Base-by-base conservation (phyloP, 306 rosid species). In the Mimosa bimucronata region DNA sequence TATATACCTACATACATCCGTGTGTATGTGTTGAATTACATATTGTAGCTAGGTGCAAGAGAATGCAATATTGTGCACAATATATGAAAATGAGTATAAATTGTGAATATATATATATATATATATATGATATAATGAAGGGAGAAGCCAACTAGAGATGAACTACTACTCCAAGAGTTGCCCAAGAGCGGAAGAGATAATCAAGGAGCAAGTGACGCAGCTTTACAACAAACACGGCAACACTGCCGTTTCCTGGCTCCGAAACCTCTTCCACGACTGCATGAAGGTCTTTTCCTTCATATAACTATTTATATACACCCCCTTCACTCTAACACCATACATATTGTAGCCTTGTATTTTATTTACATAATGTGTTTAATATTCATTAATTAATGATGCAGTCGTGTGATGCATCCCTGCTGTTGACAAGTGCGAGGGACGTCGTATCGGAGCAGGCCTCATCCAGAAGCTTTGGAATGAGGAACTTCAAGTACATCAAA, bases 201-300 rank as follows among this genome's bases (percentile, higher is more conserved):
- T 91, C 55, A 90, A 88, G 78, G 79, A 91, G 71, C 84, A 93
- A 84, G 98, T 95, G 7, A 61, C 40, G 2, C 41, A 87, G n/a
- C 81, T 93, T 7, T 95, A 93, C 80, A 0, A 88, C 31, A 48
- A 89, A 77, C 99, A 95, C 74, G 99, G 99, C 34, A 91, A 90
- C 82, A 91, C 98, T 1, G 96, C 98, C 7, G 85, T 91, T 73
- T 90, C 97, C 0, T 95, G 98, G 99, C 62, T 95, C 29, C 84
- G 99, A 90, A 95, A 95, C 85, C 97, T 91, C 77, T 95, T 95
- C 91, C 98, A 95, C 46, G 98, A 93, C 61, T 93, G 99, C 80
- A 37, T 90, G 25, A 76, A 91, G 97, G 98, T 94, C 75, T 45
- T 11, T 18, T 28, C n/a, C 16, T 11, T 11, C 8, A 12, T 44